Evolutionary conservation across 1,139 yeast species (phyloP).

Genomic region (Geotrichum europaeum): DNA sequence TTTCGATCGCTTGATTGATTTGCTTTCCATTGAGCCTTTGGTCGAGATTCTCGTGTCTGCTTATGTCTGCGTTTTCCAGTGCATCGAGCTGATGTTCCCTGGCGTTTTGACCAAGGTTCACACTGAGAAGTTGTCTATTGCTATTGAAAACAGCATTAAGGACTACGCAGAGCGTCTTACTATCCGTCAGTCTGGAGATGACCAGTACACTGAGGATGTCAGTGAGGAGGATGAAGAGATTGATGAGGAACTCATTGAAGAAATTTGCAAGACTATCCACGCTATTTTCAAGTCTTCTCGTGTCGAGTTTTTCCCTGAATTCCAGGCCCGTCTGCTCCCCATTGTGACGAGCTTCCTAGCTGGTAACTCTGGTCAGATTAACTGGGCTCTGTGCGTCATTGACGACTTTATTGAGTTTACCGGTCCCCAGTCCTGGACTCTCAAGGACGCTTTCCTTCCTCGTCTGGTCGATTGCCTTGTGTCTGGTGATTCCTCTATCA

Average conservation of each 20-base stretch:
- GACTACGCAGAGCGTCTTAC: conserved; percentile 74
- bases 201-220: conserved; percentile 61
- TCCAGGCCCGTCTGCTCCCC: conserved; percentile 42
- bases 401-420: conserved; percentile 77
- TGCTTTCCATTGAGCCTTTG: conserved; percentile 71
- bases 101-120: conserved; percentile 52
- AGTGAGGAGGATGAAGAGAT: conserved; percentile 79
- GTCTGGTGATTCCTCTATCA: conserved; percentile 58
- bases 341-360: conserved; percentile 33
- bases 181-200: conserved; percentile 48
- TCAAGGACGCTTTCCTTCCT: conserved; percentile 57
- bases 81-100: conserved; percentile 62
- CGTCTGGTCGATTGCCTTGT: conserved; percentile 58
- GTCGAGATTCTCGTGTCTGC: conserved; percentile 77
- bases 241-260: conserved; percentile 83
- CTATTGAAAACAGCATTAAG: conserved; percentile 55
- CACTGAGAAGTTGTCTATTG: conserved; percentile 51
- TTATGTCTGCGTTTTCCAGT: conserved; percentile 65
- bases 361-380: conserved; percentile 61
- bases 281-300: conserved; percentile 63
- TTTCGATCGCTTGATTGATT: conserved; percentile 60
- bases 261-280: conserved; percentile 72
- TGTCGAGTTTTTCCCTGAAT: conserved; percentile 55
- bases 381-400: conserved; percentile 75
- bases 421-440: conserved; percentile 61